Evolutionary conservation across 2,329 filamentous ascomycete genomes (phyloP).

Genomic region (Mollisiaceae sp.): DNA sequence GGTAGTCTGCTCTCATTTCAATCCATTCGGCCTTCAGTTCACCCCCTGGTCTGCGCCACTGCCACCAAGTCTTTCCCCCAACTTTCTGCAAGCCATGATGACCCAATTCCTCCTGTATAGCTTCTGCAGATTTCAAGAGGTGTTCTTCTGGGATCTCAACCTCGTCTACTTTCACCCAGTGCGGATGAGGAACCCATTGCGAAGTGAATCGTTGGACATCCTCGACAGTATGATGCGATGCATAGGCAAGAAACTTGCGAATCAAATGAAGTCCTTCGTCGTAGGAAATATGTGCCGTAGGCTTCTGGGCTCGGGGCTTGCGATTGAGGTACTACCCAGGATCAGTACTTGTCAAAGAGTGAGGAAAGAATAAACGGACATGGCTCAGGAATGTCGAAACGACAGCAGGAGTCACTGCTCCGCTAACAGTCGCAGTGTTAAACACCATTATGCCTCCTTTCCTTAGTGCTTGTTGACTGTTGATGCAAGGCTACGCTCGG

Average conservation of each 20-base stretch:
- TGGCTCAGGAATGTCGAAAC: conserved; percentile 87
- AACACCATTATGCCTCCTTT: conserved; percentile 48
- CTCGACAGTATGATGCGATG: conserved; percentile 89
- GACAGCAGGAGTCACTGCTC: conserved; percentile 86
- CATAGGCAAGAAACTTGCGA: conserved; percentile 82
- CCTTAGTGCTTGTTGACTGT: not conserved
- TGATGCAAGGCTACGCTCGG: not conserved
- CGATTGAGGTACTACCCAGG: conserved; percentile 76
- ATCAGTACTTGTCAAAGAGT: conserved; percentile 14
- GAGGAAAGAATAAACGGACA: conserved; percentile 55
- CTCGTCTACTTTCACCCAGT: conserved; percentile 82
- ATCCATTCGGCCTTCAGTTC: conserved; percentile 89
- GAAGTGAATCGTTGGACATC: conserved; percentile 89
- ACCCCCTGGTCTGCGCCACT: conserved; percentile 74
- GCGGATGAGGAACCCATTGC: conserved; percentile 88
- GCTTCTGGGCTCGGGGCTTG: conserved; percentile 75
- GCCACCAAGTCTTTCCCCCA: conserved; percentile 87
- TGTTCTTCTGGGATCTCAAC: conserved; percentile 67
- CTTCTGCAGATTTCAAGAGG: conserved; percentile 67
- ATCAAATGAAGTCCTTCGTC: conserved; percentile 90
- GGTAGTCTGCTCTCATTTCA: conserved; percentile 86
- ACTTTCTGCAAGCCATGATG: conserved; percentile 73
- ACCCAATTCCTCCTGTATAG: conserved; percentile 77
- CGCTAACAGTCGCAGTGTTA: conserved; percentile 80
- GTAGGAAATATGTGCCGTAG: conserved; percentile 90